These are phyloP conservation scores for Circinella minor DNA, from an alignment of 371 early-diverging fungal genomes.

Conservation along the genomic window DNA sequence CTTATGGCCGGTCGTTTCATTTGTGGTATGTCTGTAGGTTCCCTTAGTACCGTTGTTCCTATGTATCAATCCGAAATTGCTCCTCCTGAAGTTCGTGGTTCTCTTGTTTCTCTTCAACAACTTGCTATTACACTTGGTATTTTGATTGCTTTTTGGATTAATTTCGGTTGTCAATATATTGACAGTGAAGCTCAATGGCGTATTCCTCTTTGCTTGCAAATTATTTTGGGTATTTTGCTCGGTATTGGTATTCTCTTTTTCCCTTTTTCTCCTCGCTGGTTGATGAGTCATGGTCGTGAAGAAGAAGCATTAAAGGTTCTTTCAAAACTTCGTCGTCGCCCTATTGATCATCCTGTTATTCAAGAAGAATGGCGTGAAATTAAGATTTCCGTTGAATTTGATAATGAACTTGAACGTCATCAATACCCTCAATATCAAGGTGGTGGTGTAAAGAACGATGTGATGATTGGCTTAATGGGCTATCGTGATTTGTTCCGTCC, in stretches of 20 bases:
- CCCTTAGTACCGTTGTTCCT: slow-evolving; percentile 79
- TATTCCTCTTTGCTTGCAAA: slow-evolving; percentile 79
- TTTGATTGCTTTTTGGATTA: slow-evolving; percentile 72
- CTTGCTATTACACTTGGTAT: slow-evolving; percentile 82
- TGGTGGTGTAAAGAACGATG: slow-evolving; percentile 19
- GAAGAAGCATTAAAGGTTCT: slow-evolving; percentile 75
- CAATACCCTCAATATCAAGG: slow-evolving; percentile 38
- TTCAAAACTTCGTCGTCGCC: slow-evolving; percentile 71
- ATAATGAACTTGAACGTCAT: slow-evolving; percentile 58
- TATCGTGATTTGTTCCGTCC: slow-evolving; percentile 73
- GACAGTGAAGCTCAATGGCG: slow-evolving; percentile 70
- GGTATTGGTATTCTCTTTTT: slow-evolving; percentile 71
- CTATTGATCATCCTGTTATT: slow-evolving; percentile 58
- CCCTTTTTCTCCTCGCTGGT: slow-evolving; percentile 92
- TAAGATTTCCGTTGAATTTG: slow-evolving; percentile 70
- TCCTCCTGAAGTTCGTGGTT: slow-evolving; percentile 83
- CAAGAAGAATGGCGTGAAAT: slow-evolving; percentile 77
- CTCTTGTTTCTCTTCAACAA: slow-evolving; percentile 86
- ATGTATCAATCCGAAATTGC: slow-evolving; percentile 93
- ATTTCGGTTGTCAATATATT: slow-evolving; percentile 63
- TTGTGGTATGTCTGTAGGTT: slow-evolving; percentile 85
- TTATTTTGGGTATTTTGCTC: slow-evolving; percentile 74
- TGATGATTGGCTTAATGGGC: slow-evolving; percentile 58
- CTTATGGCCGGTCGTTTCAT: slow-evolving; percentile 78
- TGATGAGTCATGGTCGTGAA: slow-evolving; percentile 64